These are phyloP conservation scores for Pichia eremophila DNA, from an alignment of 805 yeast genomes.

Conservation along the genomic window DNA sequence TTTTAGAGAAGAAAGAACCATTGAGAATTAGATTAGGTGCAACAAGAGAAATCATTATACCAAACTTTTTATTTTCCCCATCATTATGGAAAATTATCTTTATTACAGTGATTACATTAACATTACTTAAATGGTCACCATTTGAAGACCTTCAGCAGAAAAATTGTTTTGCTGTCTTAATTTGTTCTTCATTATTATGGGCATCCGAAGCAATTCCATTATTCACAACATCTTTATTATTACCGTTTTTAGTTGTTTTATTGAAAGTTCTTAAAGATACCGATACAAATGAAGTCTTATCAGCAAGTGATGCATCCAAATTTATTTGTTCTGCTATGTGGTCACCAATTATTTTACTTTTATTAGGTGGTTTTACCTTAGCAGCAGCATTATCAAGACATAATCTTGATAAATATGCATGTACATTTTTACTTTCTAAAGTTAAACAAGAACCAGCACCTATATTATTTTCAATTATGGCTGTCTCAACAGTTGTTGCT, in stretches of 20 bases:
- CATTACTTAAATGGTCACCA: conserved; percentile 44
- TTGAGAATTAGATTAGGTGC: conserved; percentile 22
- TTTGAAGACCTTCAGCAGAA: conserved; percentile 54
- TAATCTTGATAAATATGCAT: conserved; percentile 76
- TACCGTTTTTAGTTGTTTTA: conserved; percentile 74
- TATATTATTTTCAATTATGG: conserved; percentile 73
- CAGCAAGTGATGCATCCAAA: conserved; percentile 62
- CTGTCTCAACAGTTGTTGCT: conserved; percentile 73
- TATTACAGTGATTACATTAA: conserved; percentile 40
- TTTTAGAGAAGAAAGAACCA: conserved; percentile 13
- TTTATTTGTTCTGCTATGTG: conserved; percentile 84
- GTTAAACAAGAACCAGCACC: conserved; percentile 83
- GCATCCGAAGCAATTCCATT: conserved; percentile 92
- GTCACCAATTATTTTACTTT: conserved; percentile 84
- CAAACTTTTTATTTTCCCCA: conserved; percentile 30
- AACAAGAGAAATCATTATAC: conserved; percentile 21
- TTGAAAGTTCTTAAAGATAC: conserved; percentile 60
- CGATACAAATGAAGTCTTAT: conserved; percentile 39
- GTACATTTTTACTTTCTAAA: conserved; percentile 68
- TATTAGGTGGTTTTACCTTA: conserved; percentile 87
- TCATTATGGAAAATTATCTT: conserved; percentile 33
- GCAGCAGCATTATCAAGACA: conserved; percentile 93
- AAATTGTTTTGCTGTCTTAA: conserved; percentile 76
- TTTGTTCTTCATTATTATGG: conserved; percentile 82
- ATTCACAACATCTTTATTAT: conserved; percentile 75